Percentiles rank a stretch among this genome's conserved stretches.
These are phyloP conservation scores for Penicillium griseofulvum DNA, from an alignment of 2,329 filamentous ascomycete species.

Conservation along the genomic window DNA sequence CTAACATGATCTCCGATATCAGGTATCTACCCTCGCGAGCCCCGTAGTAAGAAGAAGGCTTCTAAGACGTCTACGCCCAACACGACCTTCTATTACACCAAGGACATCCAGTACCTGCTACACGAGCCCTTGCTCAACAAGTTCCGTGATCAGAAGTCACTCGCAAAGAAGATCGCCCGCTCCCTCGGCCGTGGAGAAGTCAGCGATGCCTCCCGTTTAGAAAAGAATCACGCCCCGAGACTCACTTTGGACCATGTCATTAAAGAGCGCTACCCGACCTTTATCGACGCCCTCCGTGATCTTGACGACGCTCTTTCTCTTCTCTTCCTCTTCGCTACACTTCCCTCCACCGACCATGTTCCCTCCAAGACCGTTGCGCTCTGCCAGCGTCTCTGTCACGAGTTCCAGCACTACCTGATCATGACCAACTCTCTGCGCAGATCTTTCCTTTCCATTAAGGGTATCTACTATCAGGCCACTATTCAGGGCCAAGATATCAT, in stretches of 20 bases:
- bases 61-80: slow-evolving; percentile 84
- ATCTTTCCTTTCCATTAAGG: slow-evolving; percentile 97
- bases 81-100: slow-evolving; percentile 88
- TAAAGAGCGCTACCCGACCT: slow-evolving; percentile 96
- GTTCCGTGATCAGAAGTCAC: slow-evolving; percentile 93
- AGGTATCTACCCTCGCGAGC: slow-evolving; percentile 95
- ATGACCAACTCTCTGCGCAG: slow-evolving; percentile 86
- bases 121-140: slow-evolving; percentile 92
- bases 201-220: slow-evolving; percentile 79
- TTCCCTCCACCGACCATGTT: slow-evolving; percentile 84
- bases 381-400: slow-evolving; percentile 87
- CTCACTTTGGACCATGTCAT: slow-evolving; percentile 96
- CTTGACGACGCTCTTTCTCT: slow-evolving; percentile 95
- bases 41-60: slow-evolving; percentile 94
- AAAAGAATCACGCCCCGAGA: slow-evolving; percentile 85
- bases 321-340: slow-evolving; percentile 95
- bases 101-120: slow-evolving; percentile 97
- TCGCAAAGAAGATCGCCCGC: slow-evolving; percentile 95
- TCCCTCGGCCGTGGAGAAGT: slow-evolving; percentile 91
- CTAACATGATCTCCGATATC: slow-evolving; percentile 15
- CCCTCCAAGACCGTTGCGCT: slow-evolving; percentile 93
- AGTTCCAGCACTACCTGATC: slow-evolving; percentile 98
- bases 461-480: slow-evolving; percentile 97
- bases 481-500: slow-evolving; percentile 96
- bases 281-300: slow-evolving; percentile 88